Percentiles rank a stretch among this genome's conserved stretches.
Conservation (phyloP, 108 stramenopile genomes). For the Skeletonema potamos region DNA sequence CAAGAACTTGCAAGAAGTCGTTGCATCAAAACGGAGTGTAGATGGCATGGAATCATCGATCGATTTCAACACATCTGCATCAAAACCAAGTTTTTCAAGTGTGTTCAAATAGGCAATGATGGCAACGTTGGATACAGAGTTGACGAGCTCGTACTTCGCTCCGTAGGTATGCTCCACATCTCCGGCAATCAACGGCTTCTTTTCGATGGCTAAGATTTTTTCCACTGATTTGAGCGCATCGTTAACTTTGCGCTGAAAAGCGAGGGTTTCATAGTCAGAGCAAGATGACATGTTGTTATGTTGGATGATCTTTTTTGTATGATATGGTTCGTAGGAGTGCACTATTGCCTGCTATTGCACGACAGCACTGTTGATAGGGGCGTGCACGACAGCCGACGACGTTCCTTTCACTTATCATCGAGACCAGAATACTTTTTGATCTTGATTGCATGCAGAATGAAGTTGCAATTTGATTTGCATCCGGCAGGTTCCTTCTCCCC, state of each 20-base stretch:
- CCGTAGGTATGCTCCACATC: conserved; percentile 62
- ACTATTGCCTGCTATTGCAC: neutral
- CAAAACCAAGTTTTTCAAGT: conserved; percentile 68
- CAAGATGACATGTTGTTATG: neutral
- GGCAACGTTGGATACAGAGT: conserved; percentile 62
- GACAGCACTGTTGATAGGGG: neutral
- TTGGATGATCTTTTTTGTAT: too few species aligned
- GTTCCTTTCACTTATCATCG: too few species aligned
- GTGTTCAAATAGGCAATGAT: conserved; percentile 62
- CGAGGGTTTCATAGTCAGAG: neutral
- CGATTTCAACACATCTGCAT: conserved; percentile 24
- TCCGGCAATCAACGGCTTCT: conserved; percentile 31
- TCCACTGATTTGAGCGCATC: conserved; percentile 32
- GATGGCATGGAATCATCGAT: conserved; percentile 47
- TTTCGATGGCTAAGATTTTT: conserved; percentile 21
- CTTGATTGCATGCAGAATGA: too few species aligned
- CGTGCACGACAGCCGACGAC: too few species aligned
- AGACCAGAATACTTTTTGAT: too few species aligned
- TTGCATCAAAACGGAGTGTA: conserved; percentile 57
- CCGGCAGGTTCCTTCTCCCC: too few species aligned
- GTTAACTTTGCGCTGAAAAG: conserved; percentile 38
- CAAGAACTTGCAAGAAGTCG: conserved; percentile 40
- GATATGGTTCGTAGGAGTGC: too few species aligned
- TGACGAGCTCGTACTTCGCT: conserved; percentile 73
- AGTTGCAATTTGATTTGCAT: too few species aligned